Evolutionary conservation across 2,329 filamentous ascomycete genomes (phyloP), one percentile per base, ranked within the genome.

Genomic region (Whalleya microplaca): DNA sequence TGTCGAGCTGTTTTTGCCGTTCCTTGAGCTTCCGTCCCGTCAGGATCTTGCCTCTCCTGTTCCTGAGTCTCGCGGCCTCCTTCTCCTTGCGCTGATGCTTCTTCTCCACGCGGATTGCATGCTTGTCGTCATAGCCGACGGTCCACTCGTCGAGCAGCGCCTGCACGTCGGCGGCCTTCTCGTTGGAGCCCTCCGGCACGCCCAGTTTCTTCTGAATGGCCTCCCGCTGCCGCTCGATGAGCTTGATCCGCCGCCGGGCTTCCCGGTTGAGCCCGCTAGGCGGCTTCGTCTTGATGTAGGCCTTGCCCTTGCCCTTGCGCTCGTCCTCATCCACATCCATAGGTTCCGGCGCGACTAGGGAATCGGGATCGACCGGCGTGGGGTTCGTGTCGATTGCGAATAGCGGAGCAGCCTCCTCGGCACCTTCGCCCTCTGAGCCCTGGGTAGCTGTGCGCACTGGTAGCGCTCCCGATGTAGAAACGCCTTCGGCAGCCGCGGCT

Each of bases 191-290:
- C 20, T 49, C 51, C 5, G 62, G 50, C 2, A 69, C 45, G 29
- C 66, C 66, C 8, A 69, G 48, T 27, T 56, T 51, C 53, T 66
- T 66, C 49, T 59, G 65, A 48, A 72, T 62, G 18, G 20, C 29
- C 41, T 61, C 50, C 42, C 66, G 69, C 48, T 69, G 64, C 43
- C 46, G 48, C 32, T 66, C 69, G 23, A 73, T 70, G 29, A 72
- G 44, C 21, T 55, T 54, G 21, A 67, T 52, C 6, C 69, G 68
- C 16, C 72, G 66, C 21, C 69, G 66, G n/a, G 53, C 59, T n/a
- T 42, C 21, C 7, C 69, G 65, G 55, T 69, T 71, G 45, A 66
- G 61, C 0, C 62, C 64, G 20, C 50, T 61, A 5, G 63, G 60
- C 2, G 51, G 27, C 37, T 18, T 18, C 21, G 16, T 48, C 49